A percentile compares a stretch with the other conserved stretches of the same genome.
phyloP scores from a whole-genome alignment of 148 eudicot genomes.

The Silene uniflora region DNA sequence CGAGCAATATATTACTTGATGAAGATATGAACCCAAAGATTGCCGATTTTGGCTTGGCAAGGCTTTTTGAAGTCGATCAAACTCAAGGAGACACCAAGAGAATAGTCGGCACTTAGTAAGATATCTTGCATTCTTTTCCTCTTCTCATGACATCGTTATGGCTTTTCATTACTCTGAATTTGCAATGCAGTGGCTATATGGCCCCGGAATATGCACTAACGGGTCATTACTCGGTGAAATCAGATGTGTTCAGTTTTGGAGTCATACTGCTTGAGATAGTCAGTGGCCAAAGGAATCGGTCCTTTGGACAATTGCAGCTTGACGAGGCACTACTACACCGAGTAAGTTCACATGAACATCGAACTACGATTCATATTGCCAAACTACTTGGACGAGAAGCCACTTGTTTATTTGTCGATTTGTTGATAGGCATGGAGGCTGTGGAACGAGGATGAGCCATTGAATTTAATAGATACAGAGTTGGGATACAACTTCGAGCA shows the following conservation, averaged over 20 bases:
- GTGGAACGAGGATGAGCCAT: conserved; percentile 7
- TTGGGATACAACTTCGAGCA: neutral
- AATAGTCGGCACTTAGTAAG: conserved; percentile 16
- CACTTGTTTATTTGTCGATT: neutral
- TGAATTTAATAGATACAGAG: conserved; percentile 5
- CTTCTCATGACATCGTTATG: neutral
- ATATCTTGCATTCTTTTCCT: neutral
- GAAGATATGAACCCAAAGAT: conserved; percentile 14
- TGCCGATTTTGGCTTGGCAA: conserved; percentile 17
- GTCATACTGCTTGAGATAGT: conserved; percentile 14
- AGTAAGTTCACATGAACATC: neutral
- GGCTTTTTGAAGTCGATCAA: conserved; percentile 18
- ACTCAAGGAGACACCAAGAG: conserved; percentile 16
- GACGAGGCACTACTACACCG: conserved; percentile 11
- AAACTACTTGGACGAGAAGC: neutral
- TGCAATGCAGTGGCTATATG: conserved; percentile 19
- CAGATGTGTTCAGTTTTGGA: conserved; percentile 11
- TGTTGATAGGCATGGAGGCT: conserved; percentile 13
- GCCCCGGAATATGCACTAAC: conserved; percentile 13
- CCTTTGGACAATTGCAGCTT: conserved; percentile 2
- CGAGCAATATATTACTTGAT: conserved; percentile 16
- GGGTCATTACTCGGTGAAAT: conserved; percentile 17
- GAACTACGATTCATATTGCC: neutral
- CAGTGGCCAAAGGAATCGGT: conserved; percentile 12
- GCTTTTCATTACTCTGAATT: neutral